Evolutionary conservation across 208 protist species (phyloP).

Genomic region (Perkinsela sp.): DNA sequence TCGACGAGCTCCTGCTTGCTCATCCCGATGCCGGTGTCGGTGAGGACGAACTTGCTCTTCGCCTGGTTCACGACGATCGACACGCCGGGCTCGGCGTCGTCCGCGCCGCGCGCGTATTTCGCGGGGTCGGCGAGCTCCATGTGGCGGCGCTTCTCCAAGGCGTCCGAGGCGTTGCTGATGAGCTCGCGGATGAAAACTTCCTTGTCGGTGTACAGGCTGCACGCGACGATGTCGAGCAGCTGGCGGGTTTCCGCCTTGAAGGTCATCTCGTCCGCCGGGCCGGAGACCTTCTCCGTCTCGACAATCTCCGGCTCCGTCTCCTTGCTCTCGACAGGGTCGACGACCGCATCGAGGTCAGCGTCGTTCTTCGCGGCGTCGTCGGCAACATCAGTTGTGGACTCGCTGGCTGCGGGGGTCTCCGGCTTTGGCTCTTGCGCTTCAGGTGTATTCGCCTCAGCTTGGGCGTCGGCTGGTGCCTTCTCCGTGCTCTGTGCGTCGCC

Average conservation of each 20-base stretch:
- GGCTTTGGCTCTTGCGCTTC: too few relatives aligned
- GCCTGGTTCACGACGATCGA: slow-evolving; percentile 61
- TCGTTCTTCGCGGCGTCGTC: not conserved
- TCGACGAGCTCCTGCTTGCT: slow-evolving; percentile 72
- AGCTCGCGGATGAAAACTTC: slow-evolving; percentile 92
- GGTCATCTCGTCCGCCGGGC: slow-evolving; percentile 27
- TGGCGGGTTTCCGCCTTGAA: slow-evolving; percentile 94
- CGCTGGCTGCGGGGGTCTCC: too few relatives aligned
- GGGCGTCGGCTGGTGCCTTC: too few relatives aligned
- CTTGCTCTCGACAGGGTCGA: not conserved
- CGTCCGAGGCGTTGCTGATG: slow-evolving; percentile 86
- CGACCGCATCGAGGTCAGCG: not conserved
- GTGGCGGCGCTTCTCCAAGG: slow-evolving; percentile 77
- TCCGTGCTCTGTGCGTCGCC: too few relatives aligned
- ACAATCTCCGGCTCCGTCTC: not conserved
- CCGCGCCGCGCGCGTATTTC: slow-evolving; percentile 28
- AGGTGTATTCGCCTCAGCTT: too few relatives aligned
- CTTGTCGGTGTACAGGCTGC: slow-evolving; percentile 87
- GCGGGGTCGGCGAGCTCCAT: slow-evolving; percentile 40
- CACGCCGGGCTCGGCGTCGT: slow-evolving; percentile 44
- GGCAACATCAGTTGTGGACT: not conserved
- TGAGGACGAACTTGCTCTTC: slow-evolving; percentile 59
- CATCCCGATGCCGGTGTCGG: slow-evolving; percentile 88
- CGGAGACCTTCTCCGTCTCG: not conserved
- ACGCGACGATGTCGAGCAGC: slow-evolving; percentile 87